Evolutionary conservation across 1,284 basidiomycete genomes (phyloP).

Genomic region (Inonotus hispidus): DNA sequence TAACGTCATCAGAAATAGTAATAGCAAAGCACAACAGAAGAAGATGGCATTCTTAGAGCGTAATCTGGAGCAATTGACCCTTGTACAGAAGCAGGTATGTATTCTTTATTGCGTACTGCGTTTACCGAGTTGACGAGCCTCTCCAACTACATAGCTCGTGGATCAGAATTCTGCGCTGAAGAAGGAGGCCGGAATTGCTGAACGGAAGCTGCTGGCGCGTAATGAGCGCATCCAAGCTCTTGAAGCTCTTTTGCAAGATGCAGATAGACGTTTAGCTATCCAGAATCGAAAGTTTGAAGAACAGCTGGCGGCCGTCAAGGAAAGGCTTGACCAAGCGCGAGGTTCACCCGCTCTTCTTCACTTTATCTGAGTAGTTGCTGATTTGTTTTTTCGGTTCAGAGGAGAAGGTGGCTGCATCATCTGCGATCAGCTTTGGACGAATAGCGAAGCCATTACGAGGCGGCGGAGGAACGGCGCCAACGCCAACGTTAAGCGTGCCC

Average conservation of each 20-base stretch:
- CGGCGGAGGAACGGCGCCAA: constrained; percentile 62
- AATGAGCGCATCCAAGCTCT: constrained; percentile 98
- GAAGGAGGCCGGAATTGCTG: constrained; percentile 96
- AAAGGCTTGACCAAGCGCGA: constrained; percentile 87
- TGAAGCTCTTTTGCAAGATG: constrained; percentile 88
- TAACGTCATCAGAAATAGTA: constrained; percentile 96
- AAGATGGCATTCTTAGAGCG: constrained; percentile 99
- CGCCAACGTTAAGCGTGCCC: constrained; percentile 33
- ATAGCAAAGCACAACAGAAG: constrained; percentile 97
- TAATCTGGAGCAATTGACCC: constrained; percentile 92
- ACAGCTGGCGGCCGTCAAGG: constrained; percentile 87
- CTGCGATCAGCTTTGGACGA: constrained; percentile 80
- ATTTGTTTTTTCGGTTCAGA: constrained; percentile 39
- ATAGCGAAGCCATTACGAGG: constrained; percentile 97
- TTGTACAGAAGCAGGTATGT: constrained; percentile 92
- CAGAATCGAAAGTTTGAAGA: constrained; percentile 96
- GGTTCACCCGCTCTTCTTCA: constrained; percentile 35
- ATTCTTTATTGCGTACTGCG: constrained; percentile 10
- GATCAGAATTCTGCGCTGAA: constrained; percentile 98
- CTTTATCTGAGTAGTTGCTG: constrained; percentile 2
- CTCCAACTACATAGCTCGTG: constrained; percentile 63
- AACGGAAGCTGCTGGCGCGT: constrained; percentile 91
- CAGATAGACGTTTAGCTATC: constrained; percentile 83
- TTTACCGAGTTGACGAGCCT: constrained; percentile 18
- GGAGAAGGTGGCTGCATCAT: constrained; percentile 66